Conservation (phyloP, 1,139 yeast species). For the Magnusiomyces fungicola region DNA sequence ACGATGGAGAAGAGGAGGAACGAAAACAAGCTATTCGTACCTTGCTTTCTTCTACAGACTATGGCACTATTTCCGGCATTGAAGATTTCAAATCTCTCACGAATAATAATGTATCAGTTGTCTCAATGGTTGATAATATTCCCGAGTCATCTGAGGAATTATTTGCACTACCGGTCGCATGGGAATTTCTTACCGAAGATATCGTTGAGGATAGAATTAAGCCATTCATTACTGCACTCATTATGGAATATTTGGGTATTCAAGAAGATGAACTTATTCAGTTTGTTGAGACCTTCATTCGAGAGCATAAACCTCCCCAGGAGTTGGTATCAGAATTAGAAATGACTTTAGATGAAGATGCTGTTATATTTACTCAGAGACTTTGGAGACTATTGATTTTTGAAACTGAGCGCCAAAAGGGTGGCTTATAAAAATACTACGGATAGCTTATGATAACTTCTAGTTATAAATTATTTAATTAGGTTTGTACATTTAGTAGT, state of each 20-base stretch:
- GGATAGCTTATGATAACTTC: too few species aligned
- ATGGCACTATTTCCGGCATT: neutral
- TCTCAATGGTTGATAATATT: constrained; percentile 14
- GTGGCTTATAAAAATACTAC: too few species aligned
- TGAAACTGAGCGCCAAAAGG: constrained; percentile 20
- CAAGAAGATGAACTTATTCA: constrained; percentile 33
- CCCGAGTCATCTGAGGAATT: constrained; percentile 22
- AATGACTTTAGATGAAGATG: constrained; percentile 32
- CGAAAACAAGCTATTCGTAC: neutral
- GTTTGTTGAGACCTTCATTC: constrained; percentile 26
- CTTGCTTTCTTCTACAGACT: neutral
- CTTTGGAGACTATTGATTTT: constrained; percentile 28
- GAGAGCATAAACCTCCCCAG: constrained; percentile 23
- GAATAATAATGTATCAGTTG: constrained; percentile 1
- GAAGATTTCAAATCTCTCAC: neutral
- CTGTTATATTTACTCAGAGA: constrained; percentile 25
- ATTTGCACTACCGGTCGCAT: constrained; percentile 23
- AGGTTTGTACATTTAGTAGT: too few species aligned
- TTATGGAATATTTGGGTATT: constrained; percentile 32
- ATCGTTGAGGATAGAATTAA: constrained; percentile 22
- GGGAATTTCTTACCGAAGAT: constrained; percentile 26
- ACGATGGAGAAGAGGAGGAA: neutral
- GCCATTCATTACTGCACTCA: constrained; percentile 26
- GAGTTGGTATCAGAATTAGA: constrained; percentile 28
- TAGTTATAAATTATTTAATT: too few species aligned